Percentiles rank a stretch among this genome's conserved stretches.
These are phyloP conservation scores for Phaeodactylum tricornutum DNA, from an alignment of 108 stramenopile species.

Conservation along the genomic window DNA sequence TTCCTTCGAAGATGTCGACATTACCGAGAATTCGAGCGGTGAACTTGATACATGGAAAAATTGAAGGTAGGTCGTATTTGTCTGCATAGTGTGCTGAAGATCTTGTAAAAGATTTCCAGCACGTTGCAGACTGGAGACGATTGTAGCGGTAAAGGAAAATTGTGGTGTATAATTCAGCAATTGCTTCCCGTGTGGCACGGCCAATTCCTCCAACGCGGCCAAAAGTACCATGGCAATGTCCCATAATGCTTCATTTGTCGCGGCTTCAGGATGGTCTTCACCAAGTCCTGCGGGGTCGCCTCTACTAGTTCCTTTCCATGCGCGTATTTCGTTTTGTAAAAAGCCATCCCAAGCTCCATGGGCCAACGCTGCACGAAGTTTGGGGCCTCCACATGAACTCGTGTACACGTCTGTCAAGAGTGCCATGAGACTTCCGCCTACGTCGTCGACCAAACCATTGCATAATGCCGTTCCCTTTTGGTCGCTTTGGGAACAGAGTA, in stretches of 20 bases:
- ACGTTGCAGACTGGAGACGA: conserved; percentile 6
- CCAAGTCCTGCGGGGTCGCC: background rate
- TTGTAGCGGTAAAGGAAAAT: conserved; percentile 27
- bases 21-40: no score
- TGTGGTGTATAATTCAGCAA: conserved; percentile 23
- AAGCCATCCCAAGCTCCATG: conserved; percentile 41
- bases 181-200: no score
- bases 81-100: conserved; percentile 3
- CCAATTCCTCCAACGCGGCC: no score
- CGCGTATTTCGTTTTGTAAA: no score
- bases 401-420: conserved; percentile 48
- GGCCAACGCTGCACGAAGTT: conserved; percentile 39
- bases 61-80: background rate
- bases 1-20: no score
- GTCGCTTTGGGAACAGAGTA: no score
- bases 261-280: conserved; percentile 5
- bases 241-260: no score
- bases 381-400: conserved; percentile 41
- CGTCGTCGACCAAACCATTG: conserved; percentile 12
- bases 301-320: background rate
- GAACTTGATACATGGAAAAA: no score
- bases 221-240: no score
- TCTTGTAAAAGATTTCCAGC: conserved; percentile 8
- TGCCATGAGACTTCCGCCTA: conserved; percentile 33
- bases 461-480: conserved; percentile 5